A percentile compares a stretch with the other conserved stretches of the same genome.
Conservation (phyloP, 2,329 filamentous ascomycete genomes). For the Endoconidiophora polonica region DNA sequence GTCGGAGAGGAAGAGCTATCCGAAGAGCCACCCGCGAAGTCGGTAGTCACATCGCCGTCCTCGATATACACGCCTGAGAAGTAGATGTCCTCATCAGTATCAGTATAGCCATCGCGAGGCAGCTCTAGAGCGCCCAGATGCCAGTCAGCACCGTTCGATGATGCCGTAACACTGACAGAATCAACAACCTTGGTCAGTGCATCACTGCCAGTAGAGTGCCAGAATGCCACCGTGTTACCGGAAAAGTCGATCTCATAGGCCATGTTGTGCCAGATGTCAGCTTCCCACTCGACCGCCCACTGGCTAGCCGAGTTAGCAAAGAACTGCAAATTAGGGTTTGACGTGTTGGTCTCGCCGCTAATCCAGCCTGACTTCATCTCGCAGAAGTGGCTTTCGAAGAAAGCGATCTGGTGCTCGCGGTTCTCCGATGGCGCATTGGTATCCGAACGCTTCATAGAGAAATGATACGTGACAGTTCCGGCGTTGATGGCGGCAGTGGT, state of each 20-base stretch:
- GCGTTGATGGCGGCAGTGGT: slow-evolving; percentile 45
- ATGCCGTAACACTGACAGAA: slow-evolving; percentile 42
- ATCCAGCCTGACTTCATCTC: slow-evolving; percentile 56
- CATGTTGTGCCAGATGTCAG: slow-evolving; percentile 57
- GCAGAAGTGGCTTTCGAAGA: slow-evolving; percentile 56
- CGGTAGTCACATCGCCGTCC: slow-evolving; percentile 21
- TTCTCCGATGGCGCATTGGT: slow-evolving; percentile 43
- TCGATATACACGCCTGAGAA: slow-evolving; percentile 59
- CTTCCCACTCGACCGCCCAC: slow-evolving; percentile 44
- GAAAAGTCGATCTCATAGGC: slow-evolving; percentile 57
- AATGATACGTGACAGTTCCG: slow-evolving; percentile 58
- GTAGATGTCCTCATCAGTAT: slow-evolving; percentile 47
- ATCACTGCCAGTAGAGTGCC: slow-evolving; percentile 48
- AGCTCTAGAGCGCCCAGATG: slow-evolving; percentile 55
- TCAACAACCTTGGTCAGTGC: slow-evolving; percentile 40
- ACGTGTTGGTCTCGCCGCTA: slow-evolving; percentile 26
- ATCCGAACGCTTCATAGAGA: slow-evolving; percentile 43
- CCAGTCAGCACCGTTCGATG: slow-evolving; percentile 54
- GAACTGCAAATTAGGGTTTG: slow-evolving; percentile 43
- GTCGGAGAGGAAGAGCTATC: background rate
- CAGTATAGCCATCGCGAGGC: slow-evolving; percentile 36
- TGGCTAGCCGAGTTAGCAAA: slow-evolving; percentile 41
- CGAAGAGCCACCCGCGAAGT: slow-evolving; percentile 12
- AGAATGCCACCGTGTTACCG: slow-evolving; percentile 45
- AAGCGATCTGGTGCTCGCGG: slow-evolving; percentile 49